phyloP scores from a whole-genome alignment of 805 yeast species.

The Yarrowia hollandica region DNA sequence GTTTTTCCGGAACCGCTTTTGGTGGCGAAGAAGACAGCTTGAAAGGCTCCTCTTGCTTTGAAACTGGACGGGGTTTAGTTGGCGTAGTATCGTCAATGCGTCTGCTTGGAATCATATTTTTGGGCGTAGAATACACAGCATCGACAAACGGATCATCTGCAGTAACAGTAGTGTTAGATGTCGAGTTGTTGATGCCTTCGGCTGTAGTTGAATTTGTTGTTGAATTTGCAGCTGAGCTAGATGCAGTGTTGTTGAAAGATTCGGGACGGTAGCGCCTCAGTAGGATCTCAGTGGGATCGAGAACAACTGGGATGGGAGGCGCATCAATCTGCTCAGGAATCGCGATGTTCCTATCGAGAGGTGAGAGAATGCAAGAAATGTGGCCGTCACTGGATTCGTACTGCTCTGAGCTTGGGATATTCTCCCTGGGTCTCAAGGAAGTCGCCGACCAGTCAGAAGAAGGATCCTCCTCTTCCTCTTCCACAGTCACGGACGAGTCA shows the following conservation, averaged over 20 bases:
- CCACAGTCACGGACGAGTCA: background rate
- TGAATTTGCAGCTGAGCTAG: conserved; percentile 2
- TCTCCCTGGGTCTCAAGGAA: background rate
- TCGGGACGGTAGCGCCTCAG: conserved; percentile 4
- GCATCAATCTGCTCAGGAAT: background rate
- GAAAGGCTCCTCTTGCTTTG: background rate
- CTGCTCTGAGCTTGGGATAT: conserved; percentile 20
- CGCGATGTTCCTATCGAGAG: background rate
- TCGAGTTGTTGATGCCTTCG: too few relatives aligned
- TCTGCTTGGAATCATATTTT: background rate
- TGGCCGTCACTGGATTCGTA: conserved; percentile 26
- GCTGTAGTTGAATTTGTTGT: background rate
- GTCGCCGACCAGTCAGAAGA: conserved; percentile 9
- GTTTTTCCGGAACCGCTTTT: background rate
- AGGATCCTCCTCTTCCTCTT: background rate
- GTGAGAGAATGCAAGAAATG: conserved; percentile 25
- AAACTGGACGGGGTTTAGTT: background rate
- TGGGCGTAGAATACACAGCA: background rate
- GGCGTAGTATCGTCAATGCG: conserved; percentile 2
- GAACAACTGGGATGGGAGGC: background rate
- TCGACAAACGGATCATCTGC: conserved; percentile 14
- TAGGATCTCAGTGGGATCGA: conserved; percentile 1
- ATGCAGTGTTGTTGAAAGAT: conserved; percentile 1
- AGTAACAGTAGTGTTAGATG: background rate
- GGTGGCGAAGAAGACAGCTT: conserved; percentile 9